Evolutionary conservation across 306 rosid genomes (phyloP).

Genomic region (Cucumis cinereus): DNA sequence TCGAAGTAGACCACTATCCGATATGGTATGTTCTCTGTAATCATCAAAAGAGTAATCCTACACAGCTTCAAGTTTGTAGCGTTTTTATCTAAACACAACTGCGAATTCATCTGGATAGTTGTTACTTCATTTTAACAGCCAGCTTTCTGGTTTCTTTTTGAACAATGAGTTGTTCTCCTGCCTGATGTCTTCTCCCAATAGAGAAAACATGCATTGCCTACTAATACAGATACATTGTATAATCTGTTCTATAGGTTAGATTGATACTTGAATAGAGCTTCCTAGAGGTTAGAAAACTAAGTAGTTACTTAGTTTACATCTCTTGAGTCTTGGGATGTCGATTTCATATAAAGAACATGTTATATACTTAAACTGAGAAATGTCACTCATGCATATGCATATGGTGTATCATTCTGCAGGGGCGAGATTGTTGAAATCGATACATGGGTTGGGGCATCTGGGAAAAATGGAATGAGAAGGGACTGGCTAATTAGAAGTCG

Average conservation of each 20-base stretch:
- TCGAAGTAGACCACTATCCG: constrained; percentile 67
- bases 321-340: not conserved
- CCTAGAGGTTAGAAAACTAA: not conserved
- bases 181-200: not conserved
- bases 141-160: not conserved
- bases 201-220: not conserved
- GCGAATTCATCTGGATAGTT: not conserved
- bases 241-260: not conserved
- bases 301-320: not conserved
- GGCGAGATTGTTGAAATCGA: constrained; percentile 86
- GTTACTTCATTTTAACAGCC: not conserved
- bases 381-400: not conserved
- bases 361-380: not conserved
- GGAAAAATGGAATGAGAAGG: constrained; percentile 88
- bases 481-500: constrained; percentile 86
- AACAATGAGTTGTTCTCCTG: not conserved
- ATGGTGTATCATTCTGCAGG: constrained; percentile 29
- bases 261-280: not conserved
- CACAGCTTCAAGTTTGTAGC: not conserved
- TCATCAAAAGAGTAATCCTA: not conserved
- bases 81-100: not conserved
- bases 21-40: constrained; percentile 40
- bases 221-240: not conserved
- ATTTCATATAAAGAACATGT: not conserved
- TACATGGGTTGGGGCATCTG: constrained; percentile 94